A percentile compares a stretch with the other conserved stretches of the same genome.
phyloP scores from a whole-genome alignment of 176 grass and related monocot species.

The Aegilops bicornis region DNA sequence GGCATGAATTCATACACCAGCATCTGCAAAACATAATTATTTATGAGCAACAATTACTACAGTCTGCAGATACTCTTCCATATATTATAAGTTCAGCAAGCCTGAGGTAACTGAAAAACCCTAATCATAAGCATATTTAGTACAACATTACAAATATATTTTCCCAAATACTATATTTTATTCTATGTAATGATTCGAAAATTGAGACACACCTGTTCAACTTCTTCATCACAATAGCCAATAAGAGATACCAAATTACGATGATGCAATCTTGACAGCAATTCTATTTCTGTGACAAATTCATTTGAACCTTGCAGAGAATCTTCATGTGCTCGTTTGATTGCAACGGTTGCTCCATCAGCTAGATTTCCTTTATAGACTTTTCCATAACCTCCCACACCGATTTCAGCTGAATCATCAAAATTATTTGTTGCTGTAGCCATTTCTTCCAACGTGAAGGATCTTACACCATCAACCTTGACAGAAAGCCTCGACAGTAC shows the following conservation, averaged over 20 bases:
- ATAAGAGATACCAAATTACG: constrained; percentile 91
- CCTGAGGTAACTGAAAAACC: constrained; percentile 1
- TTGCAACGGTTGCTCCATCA: constrained; percentile 76
- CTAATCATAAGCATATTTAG: neutral
- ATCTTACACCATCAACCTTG: constrained; percentile 79
- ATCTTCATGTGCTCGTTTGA: constrained; percentile 89
- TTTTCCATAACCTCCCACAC: constrained; percentile 93
- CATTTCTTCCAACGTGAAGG: constrained; percentile 90
- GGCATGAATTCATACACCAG: constrained; percentile 95
- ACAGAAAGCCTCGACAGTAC: constrained; percentile 65
- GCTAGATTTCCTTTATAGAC: constrained; percentile 79
- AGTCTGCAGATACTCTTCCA: neutral
- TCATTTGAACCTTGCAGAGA: constrained; percentile 92
- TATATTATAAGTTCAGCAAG: constrained; percentile 10
- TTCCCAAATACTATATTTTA: neutral
- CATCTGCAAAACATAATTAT: constrained; percentile 68
- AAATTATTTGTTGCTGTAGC: constrained; percentile 67
- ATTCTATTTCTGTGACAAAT: constrained; percentile 89
- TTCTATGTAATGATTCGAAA: neutral
- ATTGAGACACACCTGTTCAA: constrained; percentile 66
- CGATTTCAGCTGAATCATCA: constrained; percentile 63
- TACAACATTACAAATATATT: constrained; percentile 7
- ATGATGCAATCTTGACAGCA: constrained; percentile 93
- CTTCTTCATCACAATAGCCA: constrained; percentile 87
- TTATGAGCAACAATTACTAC: constrained; percentile 18